Base-by-base conservation (phyloP, 106 monocot species). In the Triglochin maritima region DNA sequence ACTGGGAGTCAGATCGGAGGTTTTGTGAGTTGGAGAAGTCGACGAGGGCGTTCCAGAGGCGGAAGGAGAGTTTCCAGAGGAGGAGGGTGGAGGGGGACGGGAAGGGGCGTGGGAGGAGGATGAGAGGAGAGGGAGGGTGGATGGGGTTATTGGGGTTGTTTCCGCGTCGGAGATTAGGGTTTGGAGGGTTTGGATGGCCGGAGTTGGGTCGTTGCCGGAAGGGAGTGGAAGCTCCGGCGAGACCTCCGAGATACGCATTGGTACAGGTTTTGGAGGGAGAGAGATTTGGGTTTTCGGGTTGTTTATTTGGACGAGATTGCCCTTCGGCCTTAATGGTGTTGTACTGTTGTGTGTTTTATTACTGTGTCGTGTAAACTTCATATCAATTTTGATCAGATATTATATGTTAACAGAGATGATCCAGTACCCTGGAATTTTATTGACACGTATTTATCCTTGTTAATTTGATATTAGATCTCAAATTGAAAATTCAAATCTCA, bases 21-120 rank as follows among this genome's bases (percentile, higher is more conserved):
- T 29, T 29, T 29, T 1, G 29, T 29, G 64, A 64, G 73, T 98
- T 91, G 73, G 85, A 73, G 82, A 91, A 72, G 73, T 98, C 96
- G 76, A 96, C 87, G 72, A 78, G 84, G 68, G 86, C 79, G 69
- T 96, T 96, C 96, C 96, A 96, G 69, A 96, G 85, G 63, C 96
- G 91, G 77, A 79, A 88, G 70, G 72, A 68, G 76, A 91, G 84
- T 72, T 83, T 91, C 96, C 96, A 96, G 56, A 88, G 51, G 42
- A 59, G 79, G 65, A 91, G 73, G 62, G 71, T 79, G 50, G 71
- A 2, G 9, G 81, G 49, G 8, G 80, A 80, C 2, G 84, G 57
- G 57, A 86, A 70, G n/a, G 78, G 74, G 17, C 60, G 29, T 15
- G 58, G 12, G 50, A 60, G 59, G 51, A 44, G 72, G 44, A 46